Conservation (phyloP, 2,329 filamentous ascomycete genomes). For the Fusarium graminum region DNA sequence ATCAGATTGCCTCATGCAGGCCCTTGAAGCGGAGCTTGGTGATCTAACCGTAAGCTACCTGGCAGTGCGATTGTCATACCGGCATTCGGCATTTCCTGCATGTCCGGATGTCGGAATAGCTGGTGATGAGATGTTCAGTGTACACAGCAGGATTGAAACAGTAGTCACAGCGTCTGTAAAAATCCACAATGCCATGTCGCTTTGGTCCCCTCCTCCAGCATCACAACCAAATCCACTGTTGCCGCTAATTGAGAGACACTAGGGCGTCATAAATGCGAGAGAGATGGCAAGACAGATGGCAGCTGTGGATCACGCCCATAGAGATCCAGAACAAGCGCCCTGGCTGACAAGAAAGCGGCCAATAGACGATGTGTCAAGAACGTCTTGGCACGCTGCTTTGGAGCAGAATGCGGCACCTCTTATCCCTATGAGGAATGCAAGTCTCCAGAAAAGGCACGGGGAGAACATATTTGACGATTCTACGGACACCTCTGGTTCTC, state of each 20-base stretch:
- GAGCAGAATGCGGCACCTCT: slow-evolving; percentile 22
- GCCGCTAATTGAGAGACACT: slow-evolving; percentile 62
- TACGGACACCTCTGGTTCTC: background rate
- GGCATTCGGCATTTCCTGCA: slow-evolving; percentile 67
- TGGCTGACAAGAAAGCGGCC: slow-evolving; percentile 3
- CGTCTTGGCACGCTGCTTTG: slow-evolving; percentile 15
- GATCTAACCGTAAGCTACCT: slow-evolving; percentile 63
- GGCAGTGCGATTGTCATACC: slow-evolving; percentile 65
- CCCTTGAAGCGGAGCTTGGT: slow-evolving; percentile 69
- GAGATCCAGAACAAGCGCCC: slow-evolving; percentile 3
- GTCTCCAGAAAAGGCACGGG: slow-evolving; percentile 30
- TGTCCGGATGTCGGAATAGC: slow-evolving; percentile 42
- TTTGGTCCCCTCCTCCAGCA: slow-evolving; percentile 63
- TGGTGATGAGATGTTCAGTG: slow-evolving; percentile 55
- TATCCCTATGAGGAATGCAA: slow-evolving; percentile 44
- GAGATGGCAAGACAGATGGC: slow-evolving; percentile 57
- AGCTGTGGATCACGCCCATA: slow-evolving; percentile 19
- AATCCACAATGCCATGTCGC: slow-evolving; percentile 61
- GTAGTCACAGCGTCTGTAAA: slow-evolving; percentile 64
- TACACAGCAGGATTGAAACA: slow-evolving; percentile 66
- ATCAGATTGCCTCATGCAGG: slow-evolving; percentile 69
- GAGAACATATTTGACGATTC: background rate
- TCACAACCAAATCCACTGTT: slow-evolving; percentile 57
- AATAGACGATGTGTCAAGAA: background rate
- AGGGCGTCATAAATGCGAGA: slow-evolving; percentile 60